These are phyloP conservation scores for Leccinum pachyderme DNA, from an alignment of 1,284 basidiomycete genomes.

Conservation along the genomic window DNA sequence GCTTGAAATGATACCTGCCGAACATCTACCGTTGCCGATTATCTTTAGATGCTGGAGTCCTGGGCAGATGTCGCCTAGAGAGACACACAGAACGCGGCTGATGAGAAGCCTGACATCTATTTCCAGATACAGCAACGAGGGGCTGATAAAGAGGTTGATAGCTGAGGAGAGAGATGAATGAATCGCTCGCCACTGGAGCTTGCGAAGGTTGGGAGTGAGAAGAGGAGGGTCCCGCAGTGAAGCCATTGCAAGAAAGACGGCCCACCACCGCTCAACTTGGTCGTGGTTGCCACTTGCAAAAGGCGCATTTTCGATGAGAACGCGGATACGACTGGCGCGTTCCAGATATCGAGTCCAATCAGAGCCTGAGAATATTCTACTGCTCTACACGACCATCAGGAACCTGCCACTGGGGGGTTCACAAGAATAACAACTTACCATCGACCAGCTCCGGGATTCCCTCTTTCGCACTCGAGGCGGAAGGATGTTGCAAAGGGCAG, in stretches of 20 bases:
- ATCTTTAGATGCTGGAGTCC: slow-evolving; percentile 22
- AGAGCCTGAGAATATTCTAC: slow-evolving; percentile 15
- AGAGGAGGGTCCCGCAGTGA: slow-evolving; percentile 16
- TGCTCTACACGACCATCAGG: slow-evolving; percentile 11
- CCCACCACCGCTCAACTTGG: slow-evolving; percentile 1
- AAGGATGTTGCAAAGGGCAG: slow-evolving; percentile 18
- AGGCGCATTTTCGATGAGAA: slow-evolving; percentile 6
- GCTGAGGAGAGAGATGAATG: background rate
- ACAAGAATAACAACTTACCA: slow-evolving; percentile 14
- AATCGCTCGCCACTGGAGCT: slow-evolving; percentile 18
- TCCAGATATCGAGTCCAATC: slow-evolving; percentile 21
- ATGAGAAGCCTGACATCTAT: slow-evolving; percentile 22
- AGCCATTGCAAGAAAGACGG: slow-evolving; percentile 19
- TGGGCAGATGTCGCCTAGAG: slow-evolving; percentile 19
- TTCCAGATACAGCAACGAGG: slow-evolving; percentile 22
- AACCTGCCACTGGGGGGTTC: background rate
- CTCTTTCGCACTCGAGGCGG: slow-evolving; percentile 16
- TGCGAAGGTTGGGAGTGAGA: slow-evolving; percentile 25
- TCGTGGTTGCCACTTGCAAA: background rate
- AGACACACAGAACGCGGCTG: slow-evolving; percentile 5
- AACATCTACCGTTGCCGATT: slow-evolving; percentile 20
- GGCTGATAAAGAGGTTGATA: slow-evolving; percentile 25
- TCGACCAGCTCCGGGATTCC: slow-evolving; percentile 17
- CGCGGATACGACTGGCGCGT: slow-evolving; percentile 17
- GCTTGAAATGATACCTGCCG: slow-evolving; percentile 14